Evolutionary conservation across 78 protist genomes (phyloP), one percentile per base, ranked within the genome.

Genomic region (Guillardia theta): DNA sequence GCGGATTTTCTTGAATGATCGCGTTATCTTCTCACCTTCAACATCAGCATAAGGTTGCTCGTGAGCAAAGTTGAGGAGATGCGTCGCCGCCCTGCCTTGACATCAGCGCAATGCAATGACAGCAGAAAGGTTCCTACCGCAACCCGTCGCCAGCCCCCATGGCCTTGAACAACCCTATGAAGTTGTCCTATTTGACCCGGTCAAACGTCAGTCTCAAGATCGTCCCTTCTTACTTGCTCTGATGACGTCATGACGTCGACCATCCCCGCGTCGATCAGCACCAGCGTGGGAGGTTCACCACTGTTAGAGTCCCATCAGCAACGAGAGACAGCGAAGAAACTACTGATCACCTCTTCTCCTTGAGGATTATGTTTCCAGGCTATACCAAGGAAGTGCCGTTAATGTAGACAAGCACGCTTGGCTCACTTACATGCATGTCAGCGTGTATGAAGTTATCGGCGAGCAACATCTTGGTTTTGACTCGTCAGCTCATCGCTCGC

Each of bases 91-190:
- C 27, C 21, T 30, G 2, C 27, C 70, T 24, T n/a, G n/a, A n/a
- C n/a, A n/a, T n/a, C n/a, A n/a, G n/a, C n/a, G n/a, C n/a, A n/a
- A n/a, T n/a, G n/a, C n/a, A n/a, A n/a, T n/a, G n/a, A n/a, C n/a
- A n/a, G n/a, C n/a, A n/a, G n/a, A n/a, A n/a, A n/a, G n/a, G n/a
- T n/a, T n/a, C n/a, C 12, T 53, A 53, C 12, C 12, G 18, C 12
- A 53, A 53, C 18, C 33, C 41, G 0, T 70, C 41, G 83, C 83
- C 83, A 12, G 36, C 15, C 46, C 83, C 83, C 83, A 70, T 70
- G 83, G 83, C 83, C 83, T 70, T 70, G 83, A 70, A 70, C 46
- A 70, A 43, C 33, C 83, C 83, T 4, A 70, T 70, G 83, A 70
- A 70, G 41, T 70, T 70, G 8, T 70, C 83, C 83, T n/a, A n/a